Percentiles rank a stretch among this genome's conserved stretches.
Evolutionary conservation across 2,329 filamentous ascomycete genomes (phyloP).

Genomic region (Scleromitrula shiraiana): DNA sequence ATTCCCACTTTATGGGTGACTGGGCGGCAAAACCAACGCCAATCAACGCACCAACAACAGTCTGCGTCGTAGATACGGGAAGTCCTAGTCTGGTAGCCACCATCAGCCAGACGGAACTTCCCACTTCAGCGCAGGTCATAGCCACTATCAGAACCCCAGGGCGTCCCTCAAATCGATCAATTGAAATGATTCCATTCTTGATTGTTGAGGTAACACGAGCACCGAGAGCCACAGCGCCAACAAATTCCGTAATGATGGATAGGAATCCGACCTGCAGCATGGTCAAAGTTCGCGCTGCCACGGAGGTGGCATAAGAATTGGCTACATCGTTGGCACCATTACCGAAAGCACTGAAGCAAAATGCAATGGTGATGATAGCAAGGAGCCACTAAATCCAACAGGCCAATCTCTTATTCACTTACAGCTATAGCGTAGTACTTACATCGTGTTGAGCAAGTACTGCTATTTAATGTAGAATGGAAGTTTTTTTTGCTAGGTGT

Average conservation of each 20-base stretch:
- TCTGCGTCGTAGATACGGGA: constrained; percentile 67
- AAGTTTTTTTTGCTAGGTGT: too few relatives aligned
- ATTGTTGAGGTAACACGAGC: constrained; percentile 67
- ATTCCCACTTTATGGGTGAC: constrained; percentile 53
- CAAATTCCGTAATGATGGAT: constrained; percentile 58
- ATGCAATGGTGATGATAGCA: constrained; percentile 1
- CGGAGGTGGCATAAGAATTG: constrained; percentile 74
- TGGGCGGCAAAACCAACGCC: constrained; percentile 62
- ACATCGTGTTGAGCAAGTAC: too few relatives aligned
- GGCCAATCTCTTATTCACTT: too few relatives aligned
- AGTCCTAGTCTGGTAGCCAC: constrained; percentile 69
- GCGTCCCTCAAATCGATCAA: constrained; percentile 47
- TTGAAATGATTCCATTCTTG: constrained; percentile 69
- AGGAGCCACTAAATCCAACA: not conserved
- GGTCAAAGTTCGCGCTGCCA: constrained; percentile 69
- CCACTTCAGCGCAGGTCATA: constrained; percentile 56
- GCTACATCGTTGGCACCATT: constrained; percentile 62
- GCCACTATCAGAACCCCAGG: constrained; percentile 61
- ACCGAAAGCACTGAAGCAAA: constrained; percentile 3
- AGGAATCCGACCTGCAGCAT: constrained; percentile 63
- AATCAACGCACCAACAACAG: constrained; percentile 59
- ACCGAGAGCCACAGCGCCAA: constrained; percentile 59
- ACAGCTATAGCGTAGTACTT: too few relatives aligned
- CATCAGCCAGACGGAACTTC: constrained; percentile 67
- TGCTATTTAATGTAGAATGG: too few relatives aligned